Evolutionary conservation across 352 stramenopile genomes (phyloP).

Genomic region (Phytophthora brassicae): DNA sequence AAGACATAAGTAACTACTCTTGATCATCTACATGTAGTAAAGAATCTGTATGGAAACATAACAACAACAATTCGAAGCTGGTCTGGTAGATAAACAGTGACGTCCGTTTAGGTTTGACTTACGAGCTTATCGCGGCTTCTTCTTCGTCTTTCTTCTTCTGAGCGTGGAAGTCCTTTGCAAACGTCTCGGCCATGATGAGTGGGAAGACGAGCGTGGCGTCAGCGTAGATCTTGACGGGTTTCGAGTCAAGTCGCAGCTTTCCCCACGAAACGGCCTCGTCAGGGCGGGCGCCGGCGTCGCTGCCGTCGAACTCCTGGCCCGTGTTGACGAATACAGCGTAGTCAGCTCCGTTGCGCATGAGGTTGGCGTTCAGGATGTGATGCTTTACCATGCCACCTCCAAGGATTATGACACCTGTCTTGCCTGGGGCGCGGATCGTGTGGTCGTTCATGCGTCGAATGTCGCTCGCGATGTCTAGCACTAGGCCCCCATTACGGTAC

Average conservation of each 20-base stretch:
- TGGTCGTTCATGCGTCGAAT: slow-evolving; percentile 98
- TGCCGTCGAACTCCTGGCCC: slow-evolving; percentile 97
- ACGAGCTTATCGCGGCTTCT: slow-evolving; percentile 22
- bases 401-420: slow-evolving; percentile 98
- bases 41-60: slow-evolving; percentile 19
- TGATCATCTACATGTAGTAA: slow-evolving; percentile 1
- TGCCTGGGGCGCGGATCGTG: slow-evolving; percentile 92
- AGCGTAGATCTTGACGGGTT: slow-evolving; percentile 96
- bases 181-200: slow-evolving; percentile 98
- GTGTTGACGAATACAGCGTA: slow-evolving; percentile 99
- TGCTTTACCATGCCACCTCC: slow-evolving; percentile 98
- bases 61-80: slow-evolving; percentile 28
- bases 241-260: slow-evolving; percentile 95
- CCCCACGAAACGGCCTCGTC: slow-evolving; percentile 99
- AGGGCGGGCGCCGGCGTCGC: slow-evolving; percentile 96
- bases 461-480: slow-evolving; percentile 97
- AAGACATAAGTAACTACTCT: slow-evolving; percentile 15
- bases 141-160: slow-evolving; percentile 44
- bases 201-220: slow-evolving; percentile 99
- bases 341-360: slow-evolving; percentile 99
- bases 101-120: slow-evolving; percentile 14
- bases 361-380: slow-evolving; percentile 99
- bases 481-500: slow-evolving; percentile 97
- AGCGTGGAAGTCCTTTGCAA: slow-evolving; percentile 94
- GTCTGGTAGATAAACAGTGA: slow-evolving; percentile 41